Base-by-base conservation (phyloP, 1,284 basidiomycete genomes). In the Hemileccinum hortonii region DNA sequence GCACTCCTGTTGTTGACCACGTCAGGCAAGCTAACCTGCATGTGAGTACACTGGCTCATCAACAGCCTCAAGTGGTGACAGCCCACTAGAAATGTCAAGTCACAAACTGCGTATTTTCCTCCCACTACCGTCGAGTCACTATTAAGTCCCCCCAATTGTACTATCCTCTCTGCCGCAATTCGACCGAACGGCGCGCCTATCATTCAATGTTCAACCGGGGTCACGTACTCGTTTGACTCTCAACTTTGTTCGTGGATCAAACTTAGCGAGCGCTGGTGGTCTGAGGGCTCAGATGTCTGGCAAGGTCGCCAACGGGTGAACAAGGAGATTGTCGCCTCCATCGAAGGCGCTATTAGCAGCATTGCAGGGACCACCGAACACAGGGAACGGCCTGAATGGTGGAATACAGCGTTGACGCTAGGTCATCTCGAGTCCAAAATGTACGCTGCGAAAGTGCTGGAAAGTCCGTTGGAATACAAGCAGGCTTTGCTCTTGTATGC, bases 401-500 rank as follows among this genome's bases (percentile, higher is more conserved):
- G 90, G 87, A 78, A 70, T 52, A 74, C 83, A 6, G 90, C 92
- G 15, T 66, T 93, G 60, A 90, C 89, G 10, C 76, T 96, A 9
- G 89, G 87, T 3, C 91, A 95, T 71, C 73, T 94, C 53, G 94
- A 97, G 74, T 85, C 83, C 43, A 81, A 84, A 55, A 69, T 95
- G 69, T 82, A 86, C 61, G 83, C 86, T 5, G 82, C 90, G 12
- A 81, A 77, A 55, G 67, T 83, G 38, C 72, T 94, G 36, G 88
- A 92, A 18, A 94, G 92, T 59, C 82, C 83, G n/a, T 71, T 75
- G 43, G 94, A 97, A 71, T 94, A 90, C 70, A 88, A 84, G 69
- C 79, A 85, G 61, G 84, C 83, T 53, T 66, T 96, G 59, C 61
- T 86, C 50, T 62, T 83, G 59, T 96, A 95, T 69, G 86, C 90